These are phyloP conservation scores for Penicillium crustosum DNA, from an alignment of 2,329 filamentous ascomycete species.

Conservation along the genomic window DNA sequence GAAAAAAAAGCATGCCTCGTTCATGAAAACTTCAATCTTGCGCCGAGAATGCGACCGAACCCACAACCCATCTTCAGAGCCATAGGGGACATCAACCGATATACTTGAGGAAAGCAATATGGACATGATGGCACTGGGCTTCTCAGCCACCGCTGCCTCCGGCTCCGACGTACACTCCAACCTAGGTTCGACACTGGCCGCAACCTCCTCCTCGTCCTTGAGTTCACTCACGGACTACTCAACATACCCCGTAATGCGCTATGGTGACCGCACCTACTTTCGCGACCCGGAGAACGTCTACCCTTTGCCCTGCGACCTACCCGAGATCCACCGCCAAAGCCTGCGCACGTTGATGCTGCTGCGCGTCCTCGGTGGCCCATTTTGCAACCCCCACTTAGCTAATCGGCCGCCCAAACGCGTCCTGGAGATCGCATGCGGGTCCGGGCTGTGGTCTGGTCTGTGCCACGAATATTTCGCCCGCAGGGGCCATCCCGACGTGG, in stretches of 20 bases:
- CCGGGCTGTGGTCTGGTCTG: slow-evolving; percentile 84
- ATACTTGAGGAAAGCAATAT: slow-evolving; percentile 23
- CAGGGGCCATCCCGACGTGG: slow-evolving; percentile 66
- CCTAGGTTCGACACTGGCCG: slow-evolving; percentile 34
- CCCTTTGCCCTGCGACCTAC: slow-evolving; percentile 82
- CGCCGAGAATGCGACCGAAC: slow-evolving; percentile 31
- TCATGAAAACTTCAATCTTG: slow-evolving; percentile 21
- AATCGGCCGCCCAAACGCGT: slow-evolving; percentile 72
- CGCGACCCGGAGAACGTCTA: slow-evolving; percentile 71
- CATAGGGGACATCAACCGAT: slow-evolving; percentile 19
- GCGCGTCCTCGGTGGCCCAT: slow-evolving; percentile 75
- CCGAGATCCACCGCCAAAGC: slow-evolving; percentile 84
- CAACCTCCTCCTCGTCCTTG: slow-evolving; percentile 39
- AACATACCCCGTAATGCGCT: slow-evolving; percentile 63
- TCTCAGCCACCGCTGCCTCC: slow-evolving; percentile 26
- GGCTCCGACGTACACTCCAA: slow-evolving; percentile 38
- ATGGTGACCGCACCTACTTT: slow-evolving; percentile 80
- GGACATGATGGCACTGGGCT: slow-evolving; percentile 35
- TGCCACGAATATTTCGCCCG: slow-evolving; percentile 77
- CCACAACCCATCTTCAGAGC: slow-evolving; percentile 17
- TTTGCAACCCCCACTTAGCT: slow-evolving; percentile 68
- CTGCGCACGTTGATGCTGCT: slow-evolving; percentile 78
- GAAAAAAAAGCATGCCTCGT: slow-evolving; percentile 16
- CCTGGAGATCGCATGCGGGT: slow-evolving; percentile 83
- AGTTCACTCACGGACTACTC: slow-evolving; percentile 40